phyloP scores from a whole-genome alignment of 495 filamentous ascomycete genomes.

The Neurospora tetrasperma region DNA sequence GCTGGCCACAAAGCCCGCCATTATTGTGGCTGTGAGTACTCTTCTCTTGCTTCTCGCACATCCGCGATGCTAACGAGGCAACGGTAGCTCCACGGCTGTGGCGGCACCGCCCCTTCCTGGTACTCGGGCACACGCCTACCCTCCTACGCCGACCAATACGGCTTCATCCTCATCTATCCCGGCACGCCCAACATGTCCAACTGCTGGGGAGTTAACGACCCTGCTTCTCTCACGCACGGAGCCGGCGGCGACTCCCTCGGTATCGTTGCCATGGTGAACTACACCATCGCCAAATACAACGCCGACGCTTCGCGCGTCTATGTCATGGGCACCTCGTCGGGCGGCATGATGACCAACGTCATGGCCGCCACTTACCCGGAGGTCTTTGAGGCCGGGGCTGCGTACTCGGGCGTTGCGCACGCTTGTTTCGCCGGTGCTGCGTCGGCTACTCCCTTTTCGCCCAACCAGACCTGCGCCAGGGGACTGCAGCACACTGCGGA shows the following conservation, averaged over 20 bases:
- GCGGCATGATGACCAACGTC: slow-evolving; percentile 53
- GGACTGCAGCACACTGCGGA: slow-evolving; percentile 38
- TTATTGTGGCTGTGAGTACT: slow-evolving; percentile 23
- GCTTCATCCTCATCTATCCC: slow-evolving; percentile 48
- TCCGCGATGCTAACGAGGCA: neutral
- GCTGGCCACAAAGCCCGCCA: slow-evolving; percentile 26
- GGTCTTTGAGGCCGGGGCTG: slow-evolving; percentile 45
- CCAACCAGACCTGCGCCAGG: slow-evolving; percentile 43
- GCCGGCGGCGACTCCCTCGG: slow-evolving; percentile 41
- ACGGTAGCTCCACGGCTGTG: slow-evolving; percentile 28
- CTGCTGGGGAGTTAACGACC: slow-evolving; percentile 47
- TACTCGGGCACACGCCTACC: slow-evolving; percentile 26
- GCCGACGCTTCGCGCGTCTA: slow-evolving; percentile 39
- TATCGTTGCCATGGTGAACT: slow-evolving; percentile 48
- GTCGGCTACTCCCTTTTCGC: slow-evolving; percentile 25
- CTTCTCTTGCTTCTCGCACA: slow-evolving; percentile 10
- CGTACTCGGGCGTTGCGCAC: slow-evolving; percentile 42
- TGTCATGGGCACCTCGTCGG: slow-evolving; percentile 43
- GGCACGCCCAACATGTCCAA: slow-evolving; percentile 34
- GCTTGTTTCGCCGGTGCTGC: slow-evolving; percentile 37
- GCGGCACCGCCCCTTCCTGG: slow-evolving; percentile 23
- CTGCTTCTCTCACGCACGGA: slow-evolving; percentile 40
- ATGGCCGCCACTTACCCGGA: slow-evolving; percentile 49
- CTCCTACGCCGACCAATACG: slow-evolving; percentile 34
- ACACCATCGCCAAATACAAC: slow-evolving; percentile 35